Base-by-base conservation (phyloP, 352 stramenopile species). In the Globisporangium orthogonon region DNA sequence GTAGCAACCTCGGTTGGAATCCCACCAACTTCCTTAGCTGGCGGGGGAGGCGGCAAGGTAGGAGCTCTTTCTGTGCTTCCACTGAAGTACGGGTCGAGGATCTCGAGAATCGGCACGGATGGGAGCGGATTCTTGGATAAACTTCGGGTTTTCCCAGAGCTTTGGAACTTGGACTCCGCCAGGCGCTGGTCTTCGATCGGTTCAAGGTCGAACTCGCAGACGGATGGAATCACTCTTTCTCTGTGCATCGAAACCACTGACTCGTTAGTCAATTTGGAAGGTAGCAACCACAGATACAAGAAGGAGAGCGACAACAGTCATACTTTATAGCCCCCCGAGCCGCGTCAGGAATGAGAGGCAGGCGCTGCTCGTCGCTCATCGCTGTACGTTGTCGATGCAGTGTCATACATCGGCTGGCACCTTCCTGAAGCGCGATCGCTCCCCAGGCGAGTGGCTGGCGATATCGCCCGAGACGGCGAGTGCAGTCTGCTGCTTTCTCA, bases 401-500 rank as follows among this genome's bases (percentile, higher is more conserved):
- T 5, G 76, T 77, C 73, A 93, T 84, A 0, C 68, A 49, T 29
- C 70, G 67, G 17, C 74, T 78, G 13, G 37, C 46, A 3, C 73
- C 72, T 56, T 87, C 78, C 7, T 48, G 52, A 1, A 93, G 50
- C 1, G 73, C 54, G 1, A 87, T 73, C 0, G 64, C 69, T 5
- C 80, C 83, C 80, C 83, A 93, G 2, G 74, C 78, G 0, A 91
- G 65, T 11, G 76, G 64, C 35, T 90, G 78, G 0, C 66, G 60
- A 49, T 83, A 88, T 47, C 64, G 61, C 3, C 80, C 83, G 1
- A 91, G 60, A 7, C 83, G 74, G 3, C 62, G 55, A 28, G 50
- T 54, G 53, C 67, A 74, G 49, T 93, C 78, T 0, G 41, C 56
- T 2, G 70, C 71, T 50, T 71, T 76, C 0, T 93, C 80, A 14